Evolutionary conservation across 768 basidiomycete species (phyloP).

Genomic region (Boletus insuetus): DNA sequence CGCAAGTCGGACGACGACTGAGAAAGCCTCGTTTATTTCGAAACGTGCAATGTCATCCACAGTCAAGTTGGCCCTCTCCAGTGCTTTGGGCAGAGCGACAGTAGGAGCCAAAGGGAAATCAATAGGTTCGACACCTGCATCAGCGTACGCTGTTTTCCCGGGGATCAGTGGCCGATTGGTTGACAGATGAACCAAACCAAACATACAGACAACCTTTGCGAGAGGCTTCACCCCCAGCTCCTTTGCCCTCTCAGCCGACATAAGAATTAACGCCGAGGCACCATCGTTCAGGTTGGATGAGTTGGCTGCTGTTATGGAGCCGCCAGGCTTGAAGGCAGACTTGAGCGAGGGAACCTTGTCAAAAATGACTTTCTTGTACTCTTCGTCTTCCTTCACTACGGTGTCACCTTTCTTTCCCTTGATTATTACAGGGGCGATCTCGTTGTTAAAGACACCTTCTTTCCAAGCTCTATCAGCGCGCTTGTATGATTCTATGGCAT

Average conservation of each 20-base stretch:
- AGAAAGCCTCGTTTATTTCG: slow-evolving; percentile 98
- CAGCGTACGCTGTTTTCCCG: slow-evolving; percentile 75
- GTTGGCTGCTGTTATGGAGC: slow-evolving; percentile 94
- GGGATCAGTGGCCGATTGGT: slow-evolving; percentile 3
- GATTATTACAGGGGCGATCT: slow-evolving; percentile 87
- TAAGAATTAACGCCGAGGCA: slow-evolving; percentile 91
- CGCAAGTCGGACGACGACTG: slow-evolving; percentile 85
- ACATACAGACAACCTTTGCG: slow-evolving; percentile 92
- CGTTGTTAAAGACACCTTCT: slow-evolving; percentile 76
- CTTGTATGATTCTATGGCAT: slow-evolving; percentile 93
- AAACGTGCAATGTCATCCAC: slow-evolving; percentile 84
- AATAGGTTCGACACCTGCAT: slow-evolving; percentile 94
- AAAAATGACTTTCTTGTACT: slow-evolving; percentile 94
- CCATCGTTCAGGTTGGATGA: slow-evolving; percentile 95
- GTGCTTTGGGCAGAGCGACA: slow-evolving; percentile 82
- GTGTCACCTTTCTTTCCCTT: slow-evolving; percentile 94
- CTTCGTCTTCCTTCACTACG: slow-evolving; percentile 91
- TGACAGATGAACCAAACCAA: not conserved
- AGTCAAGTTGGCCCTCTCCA: slow-evolving; percentile 82
- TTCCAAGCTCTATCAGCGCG: slow-evolving; percentile 92
- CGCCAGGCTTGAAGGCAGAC: slow-evolving; percentile 87
- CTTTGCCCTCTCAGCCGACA: slow-evolving; percentile 89
- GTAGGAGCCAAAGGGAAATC: slow-evolving; percentile 97
- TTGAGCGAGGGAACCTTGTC: slow-evolving; percentile 89
- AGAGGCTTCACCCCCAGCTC: slow-evolving; percentile 89